A percentile compares a stretch with the other conserved stretches of the same genome.
These are phyloP conservation scores for Canariomyces notabilis DNA, from an alignment of 2,329 filamentous ascomycete genomes.

Conservation along the genomic window DNA sequence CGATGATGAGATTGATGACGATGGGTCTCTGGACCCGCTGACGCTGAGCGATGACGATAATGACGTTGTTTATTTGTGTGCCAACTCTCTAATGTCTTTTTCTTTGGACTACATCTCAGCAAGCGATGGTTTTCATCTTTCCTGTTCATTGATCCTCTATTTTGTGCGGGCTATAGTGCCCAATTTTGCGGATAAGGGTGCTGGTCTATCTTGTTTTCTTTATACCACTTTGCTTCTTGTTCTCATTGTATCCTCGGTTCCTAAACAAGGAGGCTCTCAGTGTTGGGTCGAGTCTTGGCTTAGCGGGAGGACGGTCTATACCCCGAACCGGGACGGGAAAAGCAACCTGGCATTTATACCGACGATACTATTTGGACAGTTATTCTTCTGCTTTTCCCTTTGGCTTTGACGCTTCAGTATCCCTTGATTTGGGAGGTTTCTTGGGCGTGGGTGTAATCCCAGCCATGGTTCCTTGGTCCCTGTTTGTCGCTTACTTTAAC, in stretches of 20 bases:
- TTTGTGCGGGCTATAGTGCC: neutral
- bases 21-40: neutral
- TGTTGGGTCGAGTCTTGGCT: constrained; percentile 7
- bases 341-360: constrained; percentile 14
- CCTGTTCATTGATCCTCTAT: constrained; percentile 24
- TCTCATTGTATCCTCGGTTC: constrained; percentile 10
- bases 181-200: neutral
- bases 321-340: constrained; percentile 28
- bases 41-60: constrained; percentile 11
- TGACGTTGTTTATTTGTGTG: constrained; percentile 11
- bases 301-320: constrained; percentile 30
- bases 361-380: neutral
- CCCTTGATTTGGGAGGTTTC: neutral
- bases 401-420: constrained; percentile 3
- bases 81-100: constrained; percentile 22
- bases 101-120: constrained; percentile 17
- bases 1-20: constrained; percentile 19
- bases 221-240: constrained; percentile 10
- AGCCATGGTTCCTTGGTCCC: neutral
- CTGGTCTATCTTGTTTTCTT: constrained; percentile 7
- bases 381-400: constrained; percentile 1
- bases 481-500: neutral
- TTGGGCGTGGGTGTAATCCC: too few relatives aligned
- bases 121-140: constrained; percentile 24
- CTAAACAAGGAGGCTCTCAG: constrained; percentile 2